Base-by-base conservation (phyloP, 345 rosid genomes). In the Atalantia buxifolia region DNA sequence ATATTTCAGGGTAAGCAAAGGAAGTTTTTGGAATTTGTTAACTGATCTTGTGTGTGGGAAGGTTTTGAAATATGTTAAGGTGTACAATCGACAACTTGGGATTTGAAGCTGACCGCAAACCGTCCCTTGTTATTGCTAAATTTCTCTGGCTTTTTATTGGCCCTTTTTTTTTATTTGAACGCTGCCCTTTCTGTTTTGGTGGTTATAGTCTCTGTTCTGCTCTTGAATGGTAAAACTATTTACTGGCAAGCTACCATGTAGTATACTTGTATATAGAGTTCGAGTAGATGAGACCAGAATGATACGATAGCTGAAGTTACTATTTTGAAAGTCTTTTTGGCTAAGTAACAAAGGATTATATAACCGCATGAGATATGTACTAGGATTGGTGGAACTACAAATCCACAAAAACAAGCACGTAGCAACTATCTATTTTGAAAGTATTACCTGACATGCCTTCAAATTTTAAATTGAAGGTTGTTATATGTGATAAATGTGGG, bases 1-100 rank as follows among this genome's bases (percentile, higher is more conserved):
- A 69, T 72, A 38, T 9, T 55, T 13, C 60, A 12, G 12, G 36
- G 85, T 75, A 45, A 72, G 83, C 63, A 50, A 66, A 40, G 3
- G 4, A 18, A 70, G 2, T 69, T 45, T 45, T 25, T 12, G 3
- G 5, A n/a, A 50, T 0, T 28, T 71, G 1, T 53, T 19, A 71
- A 36, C 38, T 48, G 53, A 50, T 18, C 24, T 28, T 71, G 38
- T 6, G 57, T 45, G 72, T 45, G 56, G 18, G 57, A 19, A 45
- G 22, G 1, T 66, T 66, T 18, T 36, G 22, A 36, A 24, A 67
- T 10, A 10, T 38, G 55, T 9, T 12, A 22, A 38, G 7, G 16
- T 0, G 70, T 1, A 5, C 28, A 69, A 13, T 21, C 6, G 5
- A 66, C 27, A 67, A 33, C 25, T 68, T 12, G 28, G 50, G 30